Evolutionary conservation across 306 rosid genomes (phyloP), one percentile per base, ranked within the genome.

Genomic region (Boehmeria nivea): DNA sequence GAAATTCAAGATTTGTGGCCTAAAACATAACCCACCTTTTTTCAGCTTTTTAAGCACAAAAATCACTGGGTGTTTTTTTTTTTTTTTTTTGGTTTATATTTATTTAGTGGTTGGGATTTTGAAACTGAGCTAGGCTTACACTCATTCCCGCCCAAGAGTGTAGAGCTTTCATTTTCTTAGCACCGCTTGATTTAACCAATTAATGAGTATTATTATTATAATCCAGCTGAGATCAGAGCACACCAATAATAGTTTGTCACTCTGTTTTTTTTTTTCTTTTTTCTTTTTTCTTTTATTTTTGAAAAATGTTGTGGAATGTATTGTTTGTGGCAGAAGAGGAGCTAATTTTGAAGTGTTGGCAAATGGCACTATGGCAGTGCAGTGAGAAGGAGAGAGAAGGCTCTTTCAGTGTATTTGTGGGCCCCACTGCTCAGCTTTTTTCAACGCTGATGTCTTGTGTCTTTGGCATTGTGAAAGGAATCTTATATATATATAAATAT

Each of bases 131-230:
- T 28, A 21, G 25, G 46, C 46, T 46, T 1, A 22, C 65, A 31
- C 34, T 36, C 45, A 56, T 79, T 85, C 89, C 94, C 94, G 94
- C 89, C 73, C 73, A 59, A 24, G 54, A 67, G 71, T 44, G 10
- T 8, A 51, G 42, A 23, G 56, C 48, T 19, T 31, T 31, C 36
- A 10, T 42, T 59, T n/a, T 11, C 26, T 20, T 17, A 42, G 26
- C 76, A 57, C 39, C 34, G 51, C 48, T 23, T 44, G 37, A 23
- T 48, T 48, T 56, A 26, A 36, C 48, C 58, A 57, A 42, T 52
- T 11, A 52, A 16, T 16, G 42, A 28, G 18, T 7, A 52, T 52
- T 31, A 31, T 31, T 31, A 31, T 31, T 14, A 7, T 14, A 50
- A 23, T 23, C 21, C 10, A 17, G 46, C 28, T 48, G 20, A 10